These are phyloP conservation scores for Quercus dentata DNA, from an alignment of 306 rosid species.

Conservation along the genomic window DNA sequence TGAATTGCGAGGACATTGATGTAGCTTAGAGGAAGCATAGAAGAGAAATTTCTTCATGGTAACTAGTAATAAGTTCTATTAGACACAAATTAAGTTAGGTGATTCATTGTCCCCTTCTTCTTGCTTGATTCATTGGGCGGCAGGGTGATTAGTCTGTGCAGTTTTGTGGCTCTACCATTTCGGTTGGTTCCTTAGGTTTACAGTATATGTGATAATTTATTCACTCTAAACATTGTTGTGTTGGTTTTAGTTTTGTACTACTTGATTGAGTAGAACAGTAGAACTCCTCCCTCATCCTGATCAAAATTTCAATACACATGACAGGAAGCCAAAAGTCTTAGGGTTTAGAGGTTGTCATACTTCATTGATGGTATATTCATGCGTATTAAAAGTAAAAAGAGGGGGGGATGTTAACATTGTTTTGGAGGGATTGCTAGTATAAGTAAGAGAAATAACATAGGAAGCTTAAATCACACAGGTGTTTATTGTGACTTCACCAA, in stretches of 20 bases:
- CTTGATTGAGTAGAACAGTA: background rate
- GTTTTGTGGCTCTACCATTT: background rate
- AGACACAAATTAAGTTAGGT: background rate
- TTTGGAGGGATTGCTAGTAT: too few relatives aligned
- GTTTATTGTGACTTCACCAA: too few relatives aligned
- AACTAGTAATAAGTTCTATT: background rate
- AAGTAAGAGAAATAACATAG: too few relatives aligned
- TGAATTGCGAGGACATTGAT: background rate
- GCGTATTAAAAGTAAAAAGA: background rate
- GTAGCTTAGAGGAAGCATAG: background rate
- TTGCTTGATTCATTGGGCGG: background rate
- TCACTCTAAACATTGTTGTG: background rate
- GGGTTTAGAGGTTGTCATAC: background rate
- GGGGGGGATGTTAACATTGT: background rate
- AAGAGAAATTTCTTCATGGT: background rate
- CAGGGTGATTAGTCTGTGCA: background rate
- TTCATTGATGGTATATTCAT: background rate
- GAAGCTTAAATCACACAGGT: too few relatives aligned
- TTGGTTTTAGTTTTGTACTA: background rate
- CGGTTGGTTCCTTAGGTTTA: background rate
- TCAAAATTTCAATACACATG: background rate
- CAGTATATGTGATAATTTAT: background rate
- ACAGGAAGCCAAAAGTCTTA: background rate
- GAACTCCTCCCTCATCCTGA: background rate
- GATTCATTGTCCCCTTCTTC: background rate